phyloP scores from a whole-genome alignment of 1,284 basidiomycete genomes.

The Naganishia sp. region DNA sequence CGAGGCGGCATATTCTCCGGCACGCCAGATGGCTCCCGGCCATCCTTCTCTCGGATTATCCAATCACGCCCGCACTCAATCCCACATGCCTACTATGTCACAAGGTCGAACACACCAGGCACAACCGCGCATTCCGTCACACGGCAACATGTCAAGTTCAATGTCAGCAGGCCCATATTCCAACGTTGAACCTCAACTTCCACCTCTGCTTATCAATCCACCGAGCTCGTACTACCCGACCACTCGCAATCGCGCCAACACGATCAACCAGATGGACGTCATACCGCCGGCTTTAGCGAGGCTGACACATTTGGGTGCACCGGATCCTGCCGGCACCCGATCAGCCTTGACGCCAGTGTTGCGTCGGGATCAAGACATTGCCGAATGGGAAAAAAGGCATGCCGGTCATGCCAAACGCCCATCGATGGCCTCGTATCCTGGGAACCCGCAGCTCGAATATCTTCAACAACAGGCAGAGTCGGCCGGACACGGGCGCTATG shows the following conservation, averaged over 20 bases:
- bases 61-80: constrained; percentile 24
- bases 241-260: constrained; percentile 73
- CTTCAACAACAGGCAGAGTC: constrained; percentile 89
- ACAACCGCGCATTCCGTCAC: constrained; percentile 34
- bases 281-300: constrained; percentile 88
- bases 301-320: constrained; percentile 77
- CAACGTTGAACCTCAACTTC: constrained; percentile 47
- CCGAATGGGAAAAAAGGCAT: constrained; percentile 78
- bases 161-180: constrained; percentile 42
- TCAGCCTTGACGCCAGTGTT: constrained; percentile 79
- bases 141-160: constrained; percentile 26
- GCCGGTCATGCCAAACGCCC: constrained; percentile 43
- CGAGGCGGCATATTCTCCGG: constrained; percentile 17
- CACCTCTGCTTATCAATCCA: constrained; percentile 51
- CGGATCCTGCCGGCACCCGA: constrained; percentile 71
- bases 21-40: constrained; percentile 16
- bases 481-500: constrained; percentile 56
- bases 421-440: constrained; percentile 55
- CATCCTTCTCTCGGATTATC: constrained; percentile 14
- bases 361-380: constrained; percentile 83
- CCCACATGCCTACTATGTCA: constrained; percentile 20
- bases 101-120: constrained; percentile 32
- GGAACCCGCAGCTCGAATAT: constrained; percentile 83
- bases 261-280: constrained; percentile 79
- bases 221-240: constrained; percentile 64